Evolutionary conservation across 2,329 filamentous ascomycete species (phyloP), one percentile per base, ranked within the genome.

Genomic region (Pseudocercospora eumusae): DNA sequence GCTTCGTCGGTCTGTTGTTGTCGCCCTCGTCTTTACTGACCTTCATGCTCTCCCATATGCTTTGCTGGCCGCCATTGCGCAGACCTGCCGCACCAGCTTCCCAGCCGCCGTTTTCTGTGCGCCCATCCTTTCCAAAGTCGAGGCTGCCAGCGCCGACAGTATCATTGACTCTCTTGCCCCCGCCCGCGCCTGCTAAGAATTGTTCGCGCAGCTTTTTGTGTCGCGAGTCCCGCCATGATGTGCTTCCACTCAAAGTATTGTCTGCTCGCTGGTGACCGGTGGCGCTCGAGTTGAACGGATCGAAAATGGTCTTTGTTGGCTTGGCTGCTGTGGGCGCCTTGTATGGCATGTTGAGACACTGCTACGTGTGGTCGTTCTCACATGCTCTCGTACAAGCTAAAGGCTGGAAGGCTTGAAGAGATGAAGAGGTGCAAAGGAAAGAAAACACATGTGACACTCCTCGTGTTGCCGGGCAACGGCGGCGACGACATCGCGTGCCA

Each of bases 251-350:
- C 1, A 88, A 81, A 3, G 80, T 77, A 62, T 86, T 87, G 63
- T 93, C 89, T 45, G 90, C 86, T 44, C 86, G 83, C 76, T 96
- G 92, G 74, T 96, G 91, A 72, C 85, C 88, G 71, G 86, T 91
- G 76, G 96, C 92, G 65, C 91, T 93, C 70, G 92, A 96, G 74
- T 93, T 97, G 93, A 93, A 97, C 76, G 96, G 88, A 55, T 72
- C 70, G 64, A 71, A 72, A 47, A 71, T 70, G 42, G 63, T 57
- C 36, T 65, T 69, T 31, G 60, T 65, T 2, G 70, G 69, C 56
- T 71, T 71, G 23, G 70, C 70, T n/a, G 69, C 70, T 28, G 56
- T 36, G 1, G 67, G 66, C 20, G 67, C 67, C 52, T 67, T 65
- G 50, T 59, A 59, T n/a, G 66, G 67, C 67, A 69, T 69, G 36